Conservation (phyloP, 2,329 filamentous ascomycete genomes). For the Trematosphaeria pertusa region DNA sequence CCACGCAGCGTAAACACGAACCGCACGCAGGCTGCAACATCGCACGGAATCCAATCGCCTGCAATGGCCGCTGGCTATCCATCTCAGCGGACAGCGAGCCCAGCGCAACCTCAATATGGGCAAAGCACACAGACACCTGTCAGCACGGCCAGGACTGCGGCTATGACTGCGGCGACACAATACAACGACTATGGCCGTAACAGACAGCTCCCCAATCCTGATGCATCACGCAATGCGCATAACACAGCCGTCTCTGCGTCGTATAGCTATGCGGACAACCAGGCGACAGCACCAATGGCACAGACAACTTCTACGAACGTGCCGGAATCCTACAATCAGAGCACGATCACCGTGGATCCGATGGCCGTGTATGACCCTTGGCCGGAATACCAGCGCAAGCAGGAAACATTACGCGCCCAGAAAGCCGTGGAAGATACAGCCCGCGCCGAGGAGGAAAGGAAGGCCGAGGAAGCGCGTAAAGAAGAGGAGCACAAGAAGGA, state of each 20-base stretch:
- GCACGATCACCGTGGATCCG: slow-evolving; percentile 58
- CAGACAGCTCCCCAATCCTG: slow-evolving; percentile 31
- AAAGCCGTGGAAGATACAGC: slow-evolving; percentile 44
- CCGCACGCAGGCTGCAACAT: slow-evolving; percentile 19
- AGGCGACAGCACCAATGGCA: slow-evolving; percentile 20
- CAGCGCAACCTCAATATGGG: slow-evolving; percentile 34
- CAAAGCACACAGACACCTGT: slow-evolving; percentile 19
- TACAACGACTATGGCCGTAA: slow-evolving; percentile 29
- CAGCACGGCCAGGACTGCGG: slow-evolving; percentile 14
- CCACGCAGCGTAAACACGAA: slow-evolving; percentile 37
- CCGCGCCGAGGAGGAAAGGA: slow-evolving; percentile 43
- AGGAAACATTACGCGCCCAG: slow-evolving; percentile 40
- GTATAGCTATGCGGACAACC: slow-evolving; percentile 28
- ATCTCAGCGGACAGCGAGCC: slow-evolving; percentile 36
- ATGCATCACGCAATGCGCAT: slow-evolving; percentile 22
- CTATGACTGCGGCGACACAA: slow-evolving; percentile 22
- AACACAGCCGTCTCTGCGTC: slow-evolving; percentile 20
- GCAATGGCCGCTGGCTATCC: slow-evolving; percentile 30
- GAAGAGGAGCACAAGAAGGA: slow-evolving; percentile 37
- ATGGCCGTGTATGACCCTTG: slow-evolving; percentile 62
- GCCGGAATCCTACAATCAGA: slow-evolving; percentile 29
- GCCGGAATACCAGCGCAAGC: slow-evolving; percentile 55
- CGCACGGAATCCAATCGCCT: slow-evolving; percentile 30
- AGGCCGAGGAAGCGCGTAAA: slow-evolving; percentile 31
- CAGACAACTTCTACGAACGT: slow-evolving; percentile 27